These are phyloP conservation scores for Suillus clintonianus DNA, from an alignment of 768 basidiomycete species.

Conservation along the genomic window DNA sequence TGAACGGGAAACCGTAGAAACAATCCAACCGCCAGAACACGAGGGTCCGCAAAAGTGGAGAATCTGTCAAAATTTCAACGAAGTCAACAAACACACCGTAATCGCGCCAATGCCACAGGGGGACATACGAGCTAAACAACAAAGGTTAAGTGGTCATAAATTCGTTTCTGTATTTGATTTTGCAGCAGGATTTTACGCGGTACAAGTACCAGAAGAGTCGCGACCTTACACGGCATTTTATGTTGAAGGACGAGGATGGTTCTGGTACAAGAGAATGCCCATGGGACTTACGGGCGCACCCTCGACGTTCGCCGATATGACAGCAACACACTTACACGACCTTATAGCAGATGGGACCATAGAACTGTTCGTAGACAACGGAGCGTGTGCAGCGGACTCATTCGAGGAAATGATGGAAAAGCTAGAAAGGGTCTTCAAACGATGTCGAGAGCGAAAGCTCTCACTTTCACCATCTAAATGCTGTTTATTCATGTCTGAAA, in stretches of 20 bases:
- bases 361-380: slow-evolving; percentile 41
- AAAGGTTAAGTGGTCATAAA: slow-evolving; percentile 15
- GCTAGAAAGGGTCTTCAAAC: neutral
- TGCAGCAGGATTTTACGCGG: slow-evolving; percentile 24
- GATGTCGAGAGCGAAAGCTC: neutral
- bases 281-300: slow-evolving; percentile 28
- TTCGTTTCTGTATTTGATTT: slow-evolving; percentile 26
- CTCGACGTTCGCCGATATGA: slow-evolving; percentile 9
- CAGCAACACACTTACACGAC: slow-evolving; percentile 5
- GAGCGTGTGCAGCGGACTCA: slow-evolving; percentile 30
- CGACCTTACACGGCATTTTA: slow-evolving; percentile 23
- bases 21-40: too few relatives aligned
- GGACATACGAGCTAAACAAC: slow-evolving; percentile 21
- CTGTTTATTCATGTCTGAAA: slow-evolving; percentile 14
- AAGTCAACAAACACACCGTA: slow-evolving; percentile 19
- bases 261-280: slow-evolving; percentile 21
- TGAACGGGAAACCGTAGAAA: too few relatives aligned
- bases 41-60: slow-evolving; percentile 35
- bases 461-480: neutral
- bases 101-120: slow-evolving; percentile 22
- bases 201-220: slow-evolving; percentile 12
- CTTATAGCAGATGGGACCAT: slow-evolving; percentile 18
- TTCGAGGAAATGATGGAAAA: slow-evolving; percentile 27
- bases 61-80: slow-evolving; percentile 30
- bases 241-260: slow-evolving; percentile 21